Evolutionary conservation across 2,329 filamentous ascomycete genomes (phyloP).

Genomic region (Diaporthe caulivora): DNA sequence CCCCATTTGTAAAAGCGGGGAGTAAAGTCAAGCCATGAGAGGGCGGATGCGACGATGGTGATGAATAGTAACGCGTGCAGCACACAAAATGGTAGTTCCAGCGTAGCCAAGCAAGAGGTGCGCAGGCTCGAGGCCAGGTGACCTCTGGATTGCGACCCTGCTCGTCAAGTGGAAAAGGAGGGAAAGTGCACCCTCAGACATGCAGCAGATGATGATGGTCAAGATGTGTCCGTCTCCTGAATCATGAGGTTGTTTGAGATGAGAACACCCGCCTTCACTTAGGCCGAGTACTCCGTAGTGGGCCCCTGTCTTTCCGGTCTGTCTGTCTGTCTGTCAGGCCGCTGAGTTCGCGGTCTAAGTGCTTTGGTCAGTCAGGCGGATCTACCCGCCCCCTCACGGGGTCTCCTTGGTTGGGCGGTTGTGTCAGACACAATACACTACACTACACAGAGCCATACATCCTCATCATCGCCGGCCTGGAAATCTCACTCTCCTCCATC

Average conservation of each 20-base stretch:
- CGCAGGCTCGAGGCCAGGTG: background rate
- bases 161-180: background rate
- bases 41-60: background rate
- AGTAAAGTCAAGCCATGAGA: background rate
- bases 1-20: no score
- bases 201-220: constrained; percentile 3
- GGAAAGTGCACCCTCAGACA: background rate
- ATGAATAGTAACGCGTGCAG: background rate
- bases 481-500: background rate
- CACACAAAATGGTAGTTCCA: background rate
- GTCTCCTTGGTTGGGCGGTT: background rate
- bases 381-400: constrained; percentile 24
- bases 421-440: no score
- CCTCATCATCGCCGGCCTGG: background rate
- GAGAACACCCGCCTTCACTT: background rate
- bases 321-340: background rate
- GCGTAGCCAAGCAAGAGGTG: background rate
- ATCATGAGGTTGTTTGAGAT: constrained; percentile 12
- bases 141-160: background rate
- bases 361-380: constrained; percentile 16
- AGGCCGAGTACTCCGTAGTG: constrained; percentile 11
- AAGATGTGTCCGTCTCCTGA: background rate
- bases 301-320: background rate
- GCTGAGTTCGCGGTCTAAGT: background rate
- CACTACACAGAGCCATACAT: background rate